Evolutionary conservation across 441 rosid genomes (phyloP).

Genomic region (Adansonia rubrostipa): DNA sequence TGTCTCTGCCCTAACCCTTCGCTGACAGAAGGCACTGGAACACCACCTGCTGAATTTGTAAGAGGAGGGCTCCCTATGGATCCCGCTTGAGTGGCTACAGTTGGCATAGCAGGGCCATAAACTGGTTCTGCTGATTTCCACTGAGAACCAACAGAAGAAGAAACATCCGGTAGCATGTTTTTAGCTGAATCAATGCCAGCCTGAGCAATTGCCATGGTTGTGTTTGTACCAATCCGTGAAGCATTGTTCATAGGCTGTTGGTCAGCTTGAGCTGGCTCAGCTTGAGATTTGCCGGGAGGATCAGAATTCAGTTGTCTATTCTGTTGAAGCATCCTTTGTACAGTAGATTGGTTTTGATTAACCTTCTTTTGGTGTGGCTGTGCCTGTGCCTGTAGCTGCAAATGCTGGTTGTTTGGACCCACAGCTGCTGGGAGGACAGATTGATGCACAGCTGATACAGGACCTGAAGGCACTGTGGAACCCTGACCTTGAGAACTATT

Average conservation of each 20-base stretch:
- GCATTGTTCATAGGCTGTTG: conserved; percentile 49
- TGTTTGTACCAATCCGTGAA: conserved; percentile 45
- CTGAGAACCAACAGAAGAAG: conserved; percentile 37
- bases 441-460: conserved; percentile 52
- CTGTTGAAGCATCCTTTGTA: conserved; percentile 69
- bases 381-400: conserved; percentile 47
- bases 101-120: conserved; percentile 47
- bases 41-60: conserved; percentile 54
- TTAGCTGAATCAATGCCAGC: conserved; percentile 54
- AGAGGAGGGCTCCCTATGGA: conserved; percentile 46
- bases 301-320: conserved; percentile 60
- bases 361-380: conserved; percentile 65
- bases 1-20: conserved; percentile 68
- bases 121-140: conserved; percentile 64
- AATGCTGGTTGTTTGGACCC: conserved; percentile 71
- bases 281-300: conserved; percentile 57
- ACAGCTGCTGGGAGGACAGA: conserved; percentile 53
- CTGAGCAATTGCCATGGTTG: conserved; percentile 48
- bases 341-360: conserved; percentile 55
- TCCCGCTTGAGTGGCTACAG: conserved; percentile 48
- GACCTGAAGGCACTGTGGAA: conserved; percentile 53
- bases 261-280: conserved; percentile 54
- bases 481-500: conserved; percentile 62
- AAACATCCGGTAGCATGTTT: conserved; percentile 34
- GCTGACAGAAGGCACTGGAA: conserved; percentile 52